Evolutionary conservation across 768 basidiomycete genomes (phyloP).

Genomic region (Hypholoma fasciculare): DNA sequence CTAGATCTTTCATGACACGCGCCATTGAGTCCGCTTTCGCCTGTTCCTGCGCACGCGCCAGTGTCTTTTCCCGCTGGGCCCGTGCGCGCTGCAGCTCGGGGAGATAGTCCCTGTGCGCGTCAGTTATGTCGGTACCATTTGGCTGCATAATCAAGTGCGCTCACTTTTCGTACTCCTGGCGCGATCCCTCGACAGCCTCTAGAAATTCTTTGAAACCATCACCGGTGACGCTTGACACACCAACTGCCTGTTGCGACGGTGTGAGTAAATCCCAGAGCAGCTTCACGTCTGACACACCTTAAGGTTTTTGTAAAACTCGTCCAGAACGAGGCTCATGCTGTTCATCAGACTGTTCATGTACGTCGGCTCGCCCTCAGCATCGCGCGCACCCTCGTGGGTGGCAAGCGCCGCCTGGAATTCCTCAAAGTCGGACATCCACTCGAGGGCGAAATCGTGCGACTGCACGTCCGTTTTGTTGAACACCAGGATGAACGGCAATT

Average conservation of each 20-base stretch:
- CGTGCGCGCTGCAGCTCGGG: constrained; percentile 83
- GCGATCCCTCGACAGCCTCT: constrained; percentile 83
- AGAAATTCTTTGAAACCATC: constrained; percentile 92
- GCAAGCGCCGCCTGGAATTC: constrained; percentile 88
- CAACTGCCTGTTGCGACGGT: constrained; percentile 66
- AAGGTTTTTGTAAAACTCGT: constrained; percentile 97
- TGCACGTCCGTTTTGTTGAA: constrained; percentile 99
- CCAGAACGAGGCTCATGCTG: constrained; percentile 96
- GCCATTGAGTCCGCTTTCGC: constrained; percentile 77
- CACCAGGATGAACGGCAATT: constrained; percentile 93
- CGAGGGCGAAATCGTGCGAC: constrained; percentile 86
- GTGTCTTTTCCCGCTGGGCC: constrained; percentile 58
- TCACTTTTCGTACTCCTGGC: constrained; percentile 88
- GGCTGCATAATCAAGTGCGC: neutral
- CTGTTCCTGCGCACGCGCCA: constrained; percentile 7
- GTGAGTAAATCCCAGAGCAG: neutral
- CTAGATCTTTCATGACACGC: constrained; percentile 77
- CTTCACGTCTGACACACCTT: constrained; percentile 52
- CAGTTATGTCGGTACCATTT: neutral
- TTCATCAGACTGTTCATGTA: constrained; percentile 99
- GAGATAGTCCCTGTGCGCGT: constrained; percentile 75
- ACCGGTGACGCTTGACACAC: constrained; percentile 96
- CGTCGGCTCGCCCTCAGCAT: constrained; percentile 87
- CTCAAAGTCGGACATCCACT: constrained; percentile 99
- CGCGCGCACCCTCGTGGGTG: constrained; percentile 61